Evolutionary conservation across 805 yeast species (phyloP).

Genomic region (Candida patagonica): DNA sequence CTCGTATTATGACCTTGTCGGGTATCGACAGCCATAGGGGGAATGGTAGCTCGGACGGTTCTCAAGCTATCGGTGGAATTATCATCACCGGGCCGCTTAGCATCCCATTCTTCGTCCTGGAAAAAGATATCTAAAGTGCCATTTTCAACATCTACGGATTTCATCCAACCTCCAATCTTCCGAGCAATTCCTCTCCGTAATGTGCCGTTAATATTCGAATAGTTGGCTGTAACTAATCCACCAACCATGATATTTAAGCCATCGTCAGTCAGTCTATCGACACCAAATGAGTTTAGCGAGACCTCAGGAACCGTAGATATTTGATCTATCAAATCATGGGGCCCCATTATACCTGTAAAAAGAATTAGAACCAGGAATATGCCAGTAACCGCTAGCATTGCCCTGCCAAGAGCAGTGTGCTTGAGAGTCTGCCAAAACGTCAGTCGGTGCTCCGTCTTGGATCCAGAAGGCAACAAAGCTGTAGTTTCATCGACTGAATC

Average conservation of each 20-base stretch:
- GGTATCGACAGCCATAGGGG: slow-evolving; percentile 11
- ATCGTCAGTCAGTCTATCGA: slow-evolving; percentile 10
- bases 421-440: background rate
- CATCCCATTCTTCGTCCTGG: slow-evolving; percentile 6
- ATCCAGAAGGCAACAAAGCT: no score
- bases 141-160: slow-evolving; percentile 6
- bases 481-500: no score
- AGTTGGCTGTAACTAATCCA: slow-evolving; percentile 13
- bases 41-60: slow-evolving; percentile 14
- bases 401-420: slow-evolving; percentile 1
- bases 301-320: background rate
- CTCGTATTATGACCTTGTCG: slow-evolving; percentile 5
- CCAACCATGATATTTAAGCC: slow-evolving; percentile 12
- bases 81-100: background rate
- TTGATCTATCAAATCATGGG: background rate
- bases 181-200: slow-evolving; percentile 7
- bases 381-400: background rate
- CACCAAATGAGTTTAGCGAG: slow-evolving; percentile 5
- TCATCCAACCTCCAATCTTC: slow-evolving; percentile 5
- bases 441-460: no score
- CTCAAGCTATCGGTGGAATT: background rate
- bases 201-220: slow-evolving; percentile 8
- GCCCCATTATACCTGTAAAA: background rate
- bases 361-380: background rate
- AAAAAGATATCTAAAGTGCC: slow-evolving; percentile 10